phyloP scores from a whole-genome alignment of 1,284 basidiomycete species.

The Rhodotorula sp. region DNA sequence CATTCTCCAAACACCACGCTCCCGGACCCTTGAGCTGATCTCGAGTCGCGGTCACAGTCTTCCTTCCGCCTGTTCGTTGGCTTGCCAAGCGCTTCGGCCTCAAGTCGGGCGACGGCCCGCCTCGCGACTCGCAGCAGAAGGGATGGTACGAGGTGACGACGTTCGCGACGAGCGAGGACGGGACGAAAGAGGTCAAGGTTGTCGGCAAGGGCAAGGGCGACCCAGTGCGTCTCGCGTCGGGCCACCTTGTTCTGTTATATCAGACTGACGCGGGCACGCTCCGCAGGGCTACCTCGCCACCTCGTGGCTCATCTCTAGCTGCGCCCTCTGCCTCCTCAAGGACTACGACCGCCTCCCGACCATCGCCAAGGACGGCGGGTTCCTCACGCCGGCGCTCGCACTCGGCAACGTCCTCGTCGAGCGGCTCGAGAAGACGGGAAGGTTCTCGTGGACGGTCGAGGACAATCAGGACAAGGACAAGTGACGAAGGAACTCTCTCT shows the following conservation, averaged over 20 bases:
- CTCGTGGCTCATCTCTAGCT: conserved; percentile 41
- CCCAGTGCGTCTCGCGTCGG: conserved; percentile 32
- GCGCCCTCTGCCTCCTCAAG: conserved; percentile 42
- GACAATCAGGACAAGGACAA: background rate
- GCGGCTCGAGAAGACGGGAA: conserved; percentile 35
- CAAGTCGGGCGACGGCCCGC: conserved; percentile 45
- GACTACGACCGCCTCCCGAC: conserved; percentile 44
- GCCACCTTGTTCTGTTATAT: no score
- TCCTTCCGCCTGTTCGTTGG: conserved; percentile 41
- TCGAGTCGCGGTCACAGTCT: background rate
- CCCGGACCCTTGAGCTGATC: background rate
- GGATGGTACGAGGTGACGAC: conserved; percentile 45
- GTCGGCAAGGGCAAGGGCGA: conserved; percentile 43
- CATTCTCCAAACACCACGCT: no score
- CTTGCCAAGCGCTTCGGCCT: conserved; percentile 39
- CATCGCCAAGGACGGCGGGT: conserved; percentile 45
- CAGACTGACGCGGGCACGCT: background rate
- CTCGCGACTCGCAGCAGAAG: conserved; percentile 27
- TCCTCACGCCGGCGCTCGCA: conserved; percentile 44
- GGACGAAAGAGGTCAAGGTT: conserved; percentile 34
- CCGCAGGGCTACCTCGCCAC: conserved; percentile 42
- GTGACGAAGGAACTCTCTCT: background rate
- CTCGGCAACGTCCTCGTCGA: conserved; percentile 41
- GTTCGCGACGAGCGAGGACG: conserved; percentile 42
- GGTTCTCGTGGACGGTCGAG: conserved; percentile 11